phyloP scores from a whole-genome alignment of 2,329 filamentous ascomycete species.

The Didymella keratinophila region DNA sequence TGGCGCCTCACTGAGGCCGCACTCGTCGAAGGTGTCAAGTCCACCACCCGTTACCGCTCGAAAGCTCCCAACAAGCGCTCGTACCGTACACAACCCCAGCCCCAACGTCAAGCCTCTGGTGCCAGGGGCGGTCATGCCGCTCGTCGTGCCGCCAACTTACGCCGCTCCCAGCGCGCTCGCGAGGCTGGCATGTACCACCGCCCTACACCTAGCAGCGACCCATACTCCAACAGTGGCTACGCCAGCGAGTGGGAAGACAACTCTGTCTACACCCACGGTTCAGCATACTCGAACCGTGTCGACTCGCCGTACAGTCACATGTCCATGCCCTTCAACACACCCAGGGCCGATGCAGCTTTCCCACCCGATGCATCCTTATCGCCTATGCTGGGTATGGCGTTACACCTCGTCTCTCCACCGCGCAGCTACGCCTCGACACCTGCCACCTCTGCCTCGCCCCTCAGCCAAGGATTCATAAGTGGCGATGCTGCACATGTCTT shows the following conservation, averaged over 20 bases:
- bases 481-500: constrained; percentile 30
- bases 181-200: constrained; percentile 19
- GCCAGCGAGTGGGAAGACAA: neutral
- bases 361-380: neutral
- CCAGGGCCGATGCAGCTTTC: neutral
- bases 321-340: neutral
- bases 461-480: constrained; percentile 12
- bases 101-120: constrained; percentile 55
- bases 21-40: constrained; percentile 75
- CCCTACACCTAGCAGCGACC: constrained; percentile 26
- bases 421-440: constrained; percentile 28
- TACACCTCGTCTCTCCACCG: neutral
- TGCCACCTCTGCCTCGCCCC: constrained; percentile 22
- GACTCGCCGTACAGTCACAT: neutral
- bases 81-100: constrained; percentile 38
- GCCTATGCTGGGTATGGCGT: constrained; percentile 2
- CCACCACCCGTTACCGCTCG: constrained; percentile 71
- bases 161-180: constrained; percentile 31
- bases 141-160: constrained; percentile 36
- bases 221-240: constrained; percentile 17
- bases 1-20: constrained; percentile 81
- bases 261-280: neutral
- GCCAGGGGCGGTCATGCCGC: constrained; percentile 57
- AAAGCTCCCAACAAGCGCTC: constrained; percentile 57
- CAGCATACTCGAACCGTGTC: neutral